Percentiles rank a stretch among this genome's conserved stretches.
Evolutionary conservation across 192 early-diverging fungal species (phyloP).

Genomic region (Lobosporangium transversale): DNA sequence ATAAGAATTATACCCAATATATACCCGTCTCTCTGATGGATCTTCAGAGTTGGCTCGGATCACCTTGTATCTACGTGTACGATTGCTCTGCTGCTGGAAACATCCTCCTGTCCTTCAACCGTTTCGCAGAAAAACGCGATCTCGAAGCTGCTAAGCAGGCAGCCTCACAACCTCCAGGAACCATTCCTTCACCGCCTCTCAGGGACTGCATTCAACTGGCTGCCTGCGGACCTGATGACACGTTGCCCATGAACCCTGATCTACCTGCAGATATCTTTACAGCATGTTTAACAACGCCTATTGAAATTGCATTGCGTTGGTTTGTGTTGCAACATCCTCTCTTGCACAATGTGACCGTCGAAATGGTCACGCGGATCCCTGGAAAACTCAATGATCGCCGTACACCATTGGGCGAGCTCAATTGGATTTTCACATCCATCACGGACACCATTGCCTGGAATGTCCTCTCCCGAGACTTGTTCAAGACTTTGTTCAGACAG

Average conservation of each 20-base stretch:
- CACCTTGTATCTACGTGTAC: slow-evolving; percentile 96
- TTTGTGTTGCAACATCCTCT: slow-evolving; percentile 89
- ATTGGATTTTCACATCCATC: slow-evolving; percentile 99
- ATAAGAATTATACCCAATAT: slow-evolving; percentile 98
- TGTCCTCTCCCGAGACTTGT: slow-evolving; percentile 86
- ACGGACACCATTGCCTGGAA: slow-evolving; percentile 99
- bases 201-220: slow-evolving; percentile 93
- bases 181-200: slow-evolving; percentile 55
- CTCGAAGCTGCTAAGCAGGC: slow-evolving; percentile 64
- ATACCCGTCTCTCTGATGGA: slow-evolving; percentile 93
- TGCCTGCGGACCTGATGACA: slow-evolving; percentile 85
- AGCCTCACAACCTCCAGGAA: slow-evolving; percentile 56
- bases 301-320: slow-evolving; percentile 92
- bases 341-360: slow-evolving; percentile 76
- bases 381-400: slow-evolving; percentile 90
- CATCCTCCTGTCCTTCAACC: slow-evolving; percentile 89
- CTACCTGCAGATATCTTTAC: slow-evolving; percentile 98
- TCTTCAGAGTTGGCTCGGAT: slow-evolving; percentile 93
- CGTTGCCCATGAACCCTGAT: slow-evolving; percentile 91
- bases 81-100: slow-evolving; percentile 95
- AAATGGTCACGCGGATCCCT: slow-evolving; percentile 88
- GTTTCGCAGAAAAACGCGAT: slow-evolving; percentile 88
- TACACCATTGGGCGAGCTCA: slow-evolving; percentile 95
- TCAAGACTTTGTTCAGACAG: slow-evolving; percentile 91
- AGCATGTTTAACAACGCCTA: slow-evolving; percentile 94